phyloP scores from a whole-genome alignment of 352 stramenopile genomes.

The Phytophthora capsici region DNA sequence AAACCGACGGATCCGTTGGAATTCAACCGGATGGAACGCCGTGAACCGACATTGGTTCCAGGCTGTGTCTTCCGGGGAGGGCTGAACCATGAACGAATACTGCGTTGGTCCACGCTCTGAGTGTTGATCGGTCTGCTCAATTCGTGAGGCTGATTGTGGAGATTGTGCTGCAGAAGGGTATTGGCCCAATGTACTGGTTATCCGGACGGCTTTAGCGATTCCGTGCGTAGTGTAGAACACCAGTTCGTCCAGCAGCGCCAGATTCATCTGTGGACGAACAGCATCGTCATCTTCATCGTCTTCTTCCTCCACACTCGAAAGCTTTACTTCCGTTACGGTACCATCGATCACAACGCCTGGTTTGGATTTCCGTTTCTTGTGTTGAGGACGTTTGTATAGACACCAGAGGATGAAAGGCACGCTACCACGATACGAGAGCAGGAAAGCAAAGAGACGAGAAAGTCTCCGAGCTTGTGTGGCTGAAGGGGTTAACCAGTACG shows the following conservation, averaged over 20 bases:
- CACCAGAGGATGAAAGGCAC: conserved; percentile 79
- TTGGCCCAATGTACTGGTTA: conserved; percentile 32
- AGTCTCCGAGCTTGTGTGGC: conserved; percentile 44
- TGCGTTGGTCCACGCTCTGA: conserved; percentile 22
- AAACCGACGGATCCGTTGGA: conserved; percentile 55
- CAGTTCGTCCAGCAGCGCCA: conserved; percentile 77
- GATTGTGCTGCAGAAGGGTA: conserved; percentile 8
- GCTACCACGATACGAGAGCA: conserved; percentile 75
- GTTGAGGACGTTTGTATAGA: conserved; percentile 58
- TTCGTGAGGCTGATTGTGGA: conserved; percentile 4
- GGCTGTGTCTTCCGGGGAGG: conserved; percentile 37
- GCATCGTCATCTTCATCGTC: conserved; percentile 62
- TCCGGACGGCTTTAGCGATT: conserved; percentile 64
- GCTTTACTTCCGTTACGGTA: background rate
- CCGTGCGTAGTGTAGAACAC: conserved; percentile 82
- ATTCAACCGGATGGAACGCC: conserved; percentile 59
- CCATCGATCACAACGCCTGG: conserved; percentile 31
- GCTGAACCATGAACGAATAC: conserved; percentile 57
- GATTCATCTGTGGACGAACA: conserved; percentile 78
- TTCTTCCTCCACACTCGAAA: conserved; percentile 25
- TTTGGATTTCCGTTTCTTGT: conserved; percentile 24
- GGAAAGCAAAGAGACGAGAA: conserved; percentile 65
- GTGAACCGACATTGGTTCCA: conserved; percentile 71
- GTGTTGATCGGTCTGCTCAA: conserved; percentile 2
- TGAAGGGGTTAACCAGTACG: conserved; percentile 60